Evolutionary conservation across 768 basidiomycete species (phyloP), one percentile per base, ranked within the genome.

Genomic region (Infundibulicybe gibba): DNA sequence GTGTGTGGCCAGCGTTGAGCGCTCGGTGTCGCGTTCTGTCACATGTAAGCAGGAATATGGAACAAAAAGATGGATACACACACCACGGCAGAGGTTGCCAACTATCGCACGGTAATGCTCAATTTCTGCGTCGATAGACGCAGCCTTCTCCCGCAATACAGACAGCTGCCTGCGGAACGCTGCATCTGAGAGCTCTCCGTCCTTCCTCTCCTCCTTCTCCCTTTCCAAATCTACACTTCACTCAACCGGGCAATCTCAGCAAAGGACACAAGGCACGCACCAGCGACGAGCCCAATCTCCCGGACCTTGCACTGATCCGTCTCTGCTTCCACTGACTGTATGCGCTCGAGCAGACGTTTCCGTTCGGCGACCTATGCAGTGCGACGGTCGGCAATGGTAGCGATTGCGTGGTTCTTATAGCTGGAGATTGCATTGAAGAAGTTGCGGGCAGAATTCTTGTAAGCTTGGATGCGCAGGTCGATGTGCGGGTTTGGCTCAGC

Each of bases 281-380:
- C 79, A 47, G 80, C 77, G 2, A 90, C 74, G 46, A 94, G 74
- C 43, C 89, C 84, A 25, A 90, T 84, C 64, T 94, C 92, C 56
- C 73, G 77, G 43, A 87, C 60, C 54, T 91, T 88, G 66, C 87
- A 91, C 38, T 82, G 71, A 45, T 80, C 83, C 2, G 79, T 92
- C 63, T 91, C 85, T 0, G 69, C 56, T 60, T 93, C 87, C 0
- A 81, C 71, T 6, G 77, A 71, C 38, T 81, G 74, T 8, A 67
- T 78, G 59, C 79, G 81, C 41, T 92, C 91, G 6, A 66, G 49
- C 0, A 82, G 51, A 49, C 75, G 76, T 58, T 85, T 87, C 65
- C 79, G 81, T 60, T 83, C 81, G 1, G 74, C 61, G 2, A 68
- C 69, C 56, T 91, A 84, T 14, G 74, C 69, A 32, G 77, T 76